Conservation (phyloP, 2,329 filamentous ascomycete species). For the Purpureocillium lavendulum region DNA sequence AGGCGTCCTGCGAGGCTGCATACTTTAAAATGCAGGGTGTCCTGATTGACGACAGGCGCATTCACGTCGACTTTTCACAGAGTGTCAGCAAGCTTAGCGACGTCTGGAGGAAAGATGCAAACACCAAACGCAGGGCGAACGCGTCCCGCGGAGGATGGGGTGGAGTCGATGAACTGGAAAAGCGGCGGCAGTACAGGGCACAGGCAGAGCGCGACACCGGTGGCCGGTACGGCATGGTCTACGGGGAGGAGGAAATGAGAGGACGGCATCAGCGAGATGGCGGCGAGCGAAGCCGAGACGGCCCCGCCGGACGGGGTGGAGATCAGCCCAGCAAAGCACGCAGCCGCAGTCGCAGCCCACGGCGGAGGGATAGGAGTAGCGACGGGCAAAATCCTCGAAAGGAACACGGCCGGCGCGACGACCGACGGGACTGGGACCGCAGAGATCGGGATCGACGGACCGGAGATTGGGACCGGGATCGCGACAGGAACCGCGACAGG, state of each 20-base stretch:
- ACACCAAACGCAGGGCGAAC: conserved; percentile 61
- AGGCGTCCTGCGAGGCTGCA: conserved; percentile 85
- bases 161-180: conserved; percentile 80
- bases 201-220: conserved; percentile 39
- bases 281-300: conserved; percentile 15
- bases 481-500: conserved; percentile 17
- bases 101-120: conserved; percentile 79
- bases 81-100: conserved; percentile 84
- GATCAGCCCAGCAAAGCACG: neutral
- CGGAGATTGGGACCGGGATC: conserved; percentile 17
- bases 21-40: conserved; percentile 99
- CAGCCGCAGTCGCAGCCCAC: conserved; percentile 28
- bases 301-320: neutral
- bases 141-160: conserved; percentile 70
- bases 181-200: conserved; percentile 81
- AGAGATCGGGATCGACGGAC: conserved; percentile 9
- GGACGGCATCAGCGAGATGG: conserved; percentile 36
- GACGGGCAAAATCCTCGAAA: conserved; percentile 20
- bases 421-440: conserved; percentile 12
- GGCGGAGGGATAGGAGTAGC: conserved; percentile 21
- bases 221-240: conserved; percentile 68
- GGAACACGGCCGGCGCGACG: conserved; percentile 16
- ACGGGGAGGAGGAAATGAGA: conserved; percentile 63
- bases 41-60: conserved; percentile 91
- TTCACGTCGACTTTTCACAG: conserved; percentile 98